Evolutionary conservation across 2,329 filamentous ascomycete species (phyloP), one percentile per base, ranked within the genome.

Genomic region (Arthrobotrys conoides): DNA sequence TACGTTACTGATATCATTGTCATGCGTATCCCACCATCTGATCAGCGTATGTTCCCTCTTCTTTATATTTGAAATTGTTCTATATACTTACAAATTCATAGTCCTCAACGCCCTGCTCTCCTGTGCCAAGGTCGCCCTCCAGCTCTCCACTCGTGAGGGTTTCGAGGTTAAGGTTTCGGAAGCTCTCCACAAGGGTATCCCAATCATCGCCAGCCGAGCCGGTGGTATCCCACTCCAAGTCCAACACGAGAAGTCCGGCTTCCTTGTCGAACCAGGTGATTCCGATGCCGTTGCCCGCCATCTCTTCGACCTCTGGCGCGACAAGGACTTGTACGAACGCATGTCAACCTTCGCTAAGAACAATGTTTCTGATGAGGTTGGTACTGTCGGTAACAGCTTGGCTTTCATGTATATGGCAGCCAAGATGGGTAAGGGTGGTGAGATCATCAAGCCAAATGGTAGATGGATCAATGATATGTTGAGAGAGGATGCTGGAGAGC

Each of bases 81-180:
- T 38, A 16, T 64, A 53, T 38, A 44, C 63, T 53, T 24, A 69
- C 36, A 53, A 18, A n/a, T 48, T 41, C 16, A 59, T 63, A 81
- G 80, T 94, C 20, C 89, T 96, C 81, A 94, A 96, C 84, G 89
- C 90, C 0, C 86, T 96, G 49, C 88, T 96, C 79, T 90, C 90
- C 44, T 91, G 91, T 63, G 90, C 92, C 0, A 89, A 91, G 71
- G 89, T 94, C 6, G 91, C 91, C 0, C 87, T 96, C 6, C 93
- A 96, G 84, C 89, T 96, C 5, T 94, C 92, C 1, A 94, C 91
- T 0, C 89, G 92, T 41, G 93, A 96, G 83, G 92, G 93, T 0
- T 96, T 96, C 81, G 93, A 96, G 84, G 91, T 96, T 81, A 96
- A 96, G 84, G 92, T 96, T 4, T 93, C 91, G 0, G 93, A 96